These are phyloP conservation scores for Raffaelea ambrosiae DNA, from an alignment of 2,329 filamentous ascomycete species.

Conservation along the genomic window DNA sequence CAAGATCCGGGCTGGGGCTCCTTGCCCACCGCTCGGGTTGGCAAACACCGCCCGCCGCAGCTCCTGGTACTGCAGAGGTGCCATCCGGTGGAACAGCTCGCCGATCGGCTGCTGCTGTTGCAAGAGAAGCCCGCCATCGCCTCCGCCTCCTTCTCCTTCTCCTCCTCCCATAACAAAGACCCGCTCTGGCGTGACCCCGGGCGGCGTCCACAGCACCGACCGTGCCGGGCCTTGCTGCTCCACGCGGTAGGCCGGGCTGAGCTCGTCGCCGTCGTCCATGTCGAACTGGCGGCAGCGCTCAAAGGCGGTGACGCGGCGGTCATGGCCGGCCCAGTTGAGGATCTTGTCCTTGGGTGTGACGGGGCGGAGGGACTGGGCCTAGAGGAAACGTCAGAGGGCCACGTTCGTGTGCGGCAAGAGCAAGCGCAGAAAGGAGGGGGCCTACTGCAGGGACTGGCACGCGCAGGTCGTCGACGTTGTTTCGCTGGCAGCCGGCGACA, in stretches of 20 bases:
- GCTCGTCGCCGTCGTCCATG: conserved; percentile 11
- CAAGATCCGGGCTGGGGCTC: no score
- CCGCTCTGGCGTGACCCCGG: conserved; percentile 9
- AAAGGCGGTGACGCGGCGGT: background rate
- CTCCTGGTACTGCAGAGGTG: conserved; percentile 16
- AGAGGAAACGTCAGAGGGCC: no score
- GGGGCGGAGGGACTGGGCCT: conserved; percentile 4
- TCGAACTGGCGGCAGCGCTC: conserved; percentile 19
- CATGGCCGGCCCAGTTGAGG: background rate
- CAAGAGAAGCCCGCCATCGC: no score
- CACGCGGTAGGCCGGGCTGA: conserved; percentile 14
- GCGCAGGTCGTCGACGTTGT: conserved; percentile 5
- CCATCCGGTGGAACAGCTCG: conserved; percentile 23
- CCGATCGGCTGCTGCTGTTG: conserved; percentile 12
- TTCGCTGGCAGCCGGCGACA: conserved; percentile 9
- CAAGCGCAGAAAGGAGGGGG: background rate
- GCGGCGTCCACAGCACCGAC: conserved; percentile 10
- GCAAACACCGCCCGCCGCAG: conserved; percentile 15
- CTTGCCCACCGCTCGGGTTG: background rate
- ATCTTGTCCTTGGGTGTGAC: conserved; percentile 11
- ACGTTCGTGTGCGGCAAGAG: no score
- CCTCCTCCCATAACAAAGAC: conserved; percentile 4
- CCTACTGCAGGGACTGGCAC: background rate
- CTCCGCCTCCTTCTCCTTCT: conserved; percentile 2
- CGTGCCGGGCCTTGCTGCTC: background rate